Percentiles rank a stretch among this genome's conserved stretches.
phyloP scores from a whole-genome alignment of 805 yeast species.

The Cyberlindnera japonica region DNA sequence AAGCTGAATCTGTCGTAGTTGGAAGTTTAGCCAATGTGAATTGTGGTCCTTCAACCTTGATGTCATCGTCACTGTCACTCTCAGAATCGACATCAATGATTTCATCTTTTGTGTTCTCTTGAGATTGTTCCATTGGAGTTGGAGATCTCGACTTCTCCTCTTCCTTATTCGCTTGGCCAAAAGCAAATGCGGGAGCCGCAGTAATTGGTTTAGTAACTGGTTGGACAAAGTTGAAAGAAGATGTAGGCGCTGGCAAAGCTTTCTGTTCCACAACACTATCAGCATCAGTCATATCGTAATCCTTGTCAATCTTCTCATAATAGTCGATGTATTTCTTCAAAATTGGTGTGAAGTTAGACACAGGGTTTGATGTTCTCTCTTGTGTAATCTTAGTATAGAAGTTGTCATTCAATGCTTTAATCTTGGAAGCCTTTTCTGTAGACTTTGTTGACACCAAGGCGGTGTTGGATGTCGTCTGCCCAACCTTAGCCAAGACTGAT shows the following conservation, averaged over 20 bases:
- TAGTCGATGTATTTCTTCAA: conserved; percentile 58
- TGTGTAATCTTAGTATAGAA: conserved; percentile 48
- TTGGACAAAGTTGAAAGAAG: conserved; percentile 18
- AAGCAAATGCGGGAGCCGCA: conserved; percentile 13
- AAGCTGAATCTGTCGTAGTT: conserved; percentile 46
- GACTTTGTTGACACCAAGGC: conserved; percentile 15
- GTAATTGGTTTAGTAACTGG: conserved; percentile 5
- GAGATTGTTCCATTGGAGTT: conserved; percentile 15
- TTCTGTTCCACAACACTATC: conserved; percentile 17
- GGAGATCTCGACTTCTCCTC: conserved; percentile 6
- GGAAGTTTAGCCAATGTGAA: conserved; percentile 50
- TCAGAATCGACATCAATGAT: conserved; percentile 34
- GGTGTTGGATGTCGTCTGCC: conserved; percentile 1
- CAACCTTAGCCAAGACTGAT: conserved; percentile 5
- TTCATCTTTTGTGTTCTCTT: conserved; percentile 13
- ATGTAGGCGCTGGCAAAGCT: conserved; percentile 17
- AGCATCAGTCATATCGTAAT: conserved; percentile 20
- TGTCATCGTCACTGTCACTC: conserved; percentile 42
- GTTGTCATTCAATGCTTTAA: conserved; percentile 63
- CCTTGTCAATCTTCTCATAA: conserved; percentile 36
- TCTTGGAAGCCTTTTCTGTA: conserved; percentile 42
- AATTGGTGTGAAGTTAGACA: conserved; percentile 52
- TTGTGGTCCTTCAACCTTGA: conserved; percentile 70
- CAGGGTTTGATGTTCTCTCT: conserved; percentile 40
- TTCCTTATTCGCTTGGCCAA: conserved; percentile 2